These are phyloP conservation scores for Lagenaria siceraria DNA, from an alignment of 306 rosid genomes.

Conservation along the genomic window DNA sequence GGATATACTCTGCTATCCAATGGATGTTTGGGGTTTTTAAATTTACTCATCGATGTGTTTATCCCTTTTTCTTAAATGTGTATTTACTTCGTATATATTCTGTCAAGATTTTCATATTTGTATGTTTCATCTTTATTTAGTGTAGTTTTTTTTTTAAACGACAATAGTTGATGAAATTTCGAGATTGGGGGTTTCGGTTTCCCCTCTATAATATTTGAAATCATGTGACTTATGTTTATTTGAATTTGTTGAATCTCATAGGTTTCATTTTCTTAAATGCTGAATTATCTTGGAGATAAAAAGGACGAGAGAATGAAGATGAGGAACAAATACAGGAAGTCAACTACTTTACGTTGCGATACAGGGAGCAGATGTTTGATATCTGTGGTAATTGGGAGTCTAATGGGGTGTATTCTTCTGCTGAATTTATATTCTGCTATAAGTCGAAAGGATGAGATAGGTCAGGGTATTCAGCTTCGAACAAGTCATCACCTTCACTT, in stretches of 20 bases:
- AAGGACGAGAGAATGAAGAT: slow-evolving; percentile 61
- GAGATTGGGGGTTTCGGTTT: too few relatives aligned
- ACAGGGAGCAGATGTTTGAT: slow-evolving; percentile 67
- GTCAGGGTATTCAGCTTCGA: slow-evolving; percentile 24
- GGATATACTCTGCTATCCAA: neutral
- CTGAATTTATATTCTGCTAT: slow-evolving; percentile 41
- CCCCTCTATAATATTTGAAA: neutral
- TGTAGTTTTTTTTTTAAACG: neutral
- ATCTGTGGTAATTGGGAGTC: slow-evolving; percentile 50
- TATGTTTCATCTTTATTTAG: neutral
- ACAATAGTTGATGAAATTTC: neutral
- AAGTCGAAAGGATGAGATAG: slow-evolving; percentile 23
- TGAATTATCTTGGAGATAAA: slow-evolving; percentile 53
- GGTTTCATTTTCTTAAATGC: slow-evolving; percentile 63
- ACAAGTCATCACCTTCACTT: slow-evolving; percentile 37
- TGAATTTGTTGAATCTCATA: slow-evolving; percentile 35
- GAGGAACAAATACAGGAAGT: slow-evolving; percentile 75
- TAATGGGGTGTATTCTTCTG: slow-evolving; percentile 63
- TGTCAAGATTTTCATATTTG: neutral
- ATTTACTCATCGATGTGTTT: neutral
- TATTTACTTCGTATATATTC: neutral
- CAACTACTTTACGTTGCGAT: slow-evolving; percentile 57
- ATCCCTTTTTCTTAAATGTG: neutral
- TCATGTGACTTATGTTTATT: slow-evolving; percentile 27
- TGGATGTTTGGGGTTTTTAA: neutral